Percentiles rank a stretch among this genome's conserved stretches.
These are phyloP conservation scores for Moesziomyces parantarcticus DNA, from an alignment of 1,284 basidiomycete species.

Conservation along the genomic window DNA sequence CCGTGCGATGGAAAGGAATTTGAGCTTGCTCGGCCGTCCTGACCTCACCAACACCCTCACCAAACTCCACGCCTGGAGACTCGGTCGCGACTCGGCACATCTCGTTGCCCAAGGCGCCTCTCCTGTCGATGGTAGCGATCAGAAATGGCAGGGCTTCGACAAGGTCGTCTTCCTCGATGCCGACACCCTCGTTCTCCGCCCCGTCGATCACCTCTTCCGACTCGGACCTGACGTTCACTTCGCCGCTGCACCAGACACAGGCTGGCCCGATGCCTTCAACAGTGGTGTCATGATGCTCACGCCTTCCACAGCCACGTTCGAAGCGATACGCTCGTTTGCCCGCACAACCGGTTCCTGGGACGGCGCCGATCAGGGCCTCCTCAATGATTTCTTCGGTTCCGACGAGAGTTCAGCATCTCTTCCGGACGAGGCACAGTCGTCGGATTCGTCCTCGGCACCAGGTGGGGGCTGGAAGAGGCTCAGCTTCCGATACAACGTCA, in stretches of 20 bases:
- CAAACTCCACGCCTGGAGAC: constrained; percentile 92
- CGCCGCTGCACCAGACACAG: constrained; percentile 91
- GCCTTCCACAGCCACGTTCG: constrained; percentile 84
- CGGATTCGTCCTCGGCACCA: constrained; percentile 10
- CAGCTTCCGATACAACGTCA: constrained; percentile 87
- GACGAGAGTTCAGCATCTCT: constrained; percentile 69
- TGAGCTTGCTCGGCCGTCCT: constrained; percentile 89
- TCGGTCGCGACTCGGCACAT: constrained; percentile 67
- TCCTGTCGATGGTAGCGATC: neutral
- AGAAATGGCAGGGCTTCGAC: constrained; percentile 75
- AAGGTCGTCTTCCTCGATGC: constrained; percentile 96
- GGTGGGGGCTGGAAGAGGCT: constrained; percentile 88
- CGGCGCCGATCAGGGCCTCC: constrained; percentile 93
- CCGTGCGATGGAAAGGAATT: constrained; percentile 72
- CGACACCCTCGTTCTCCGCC: constrained; percentile 83
- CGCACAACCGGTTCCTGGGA: constrained; percentile 89
- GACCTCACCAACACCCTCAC: constrained; percentile 87
- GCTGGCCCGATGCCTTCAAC: constrained; percentile 99
- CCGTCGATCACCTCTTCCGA: constrained; percentile 57
- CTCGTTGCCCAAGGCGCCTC: constrained; percentile 19
- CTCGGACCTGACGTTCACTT: constrained; percentile 58
- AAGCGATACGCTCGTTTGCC: constrained; percentile 77
- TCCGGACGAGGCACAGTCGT: neutral
- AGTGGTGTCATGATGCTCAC: constrained; percentile 90
- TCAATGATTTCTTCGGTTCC: constrained; percentile 85